A percentile compares a stretch with the other conserved stretches of the same genome.
These are phyloP conservation scores for Trichosporon faecale DNA, from an alignment of 1,284 basidiomycete genomes.

Conservation along the genomic window DNA sequence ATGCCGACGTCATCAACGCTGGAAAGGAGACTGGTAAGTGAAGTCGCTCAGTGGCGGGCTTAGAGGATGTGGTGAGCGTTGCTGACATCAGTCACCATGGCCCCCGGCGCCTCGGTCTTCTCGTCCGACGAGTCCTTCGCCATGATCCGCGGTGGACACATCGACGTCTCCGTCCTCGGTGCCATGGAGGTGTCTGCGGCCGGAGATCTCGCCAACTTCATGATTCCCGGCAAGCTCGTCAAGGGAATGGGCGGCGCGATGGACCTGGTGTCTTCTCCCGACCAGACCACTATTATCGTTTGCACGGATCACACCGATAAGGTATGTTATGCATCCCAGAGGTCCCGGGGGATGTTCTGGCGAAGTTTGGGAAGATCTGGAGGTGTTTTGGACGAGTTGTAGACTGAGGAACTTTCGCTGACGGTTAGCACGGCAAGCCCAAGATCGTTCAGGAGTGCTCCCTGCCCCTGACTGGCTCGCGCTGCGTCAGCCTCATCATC, in stretches of 20 bases:
- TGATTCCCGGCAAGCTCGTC: slow-evolving; percentile 90
- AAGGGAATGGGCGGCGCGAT: slow-evolving; percentile 94
- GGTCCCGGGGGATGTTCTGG: too few species aligned
- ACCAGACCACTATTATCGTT: slow-evolving; percentile 62
- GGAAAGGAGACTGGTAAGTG: slow-evolving; percentile 75
- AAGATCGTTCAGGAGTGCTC: slow-evolving; percentile 82
- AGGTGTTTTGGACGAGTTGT: neutral
- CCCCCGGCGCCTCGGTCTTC: slow-evolving; percentile 88
- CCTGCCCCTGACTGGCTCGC: slow-evolving; percentile 81
- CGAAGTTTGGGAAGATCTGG: neutral
- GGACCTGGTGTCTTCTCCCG: slow-evolving; percentile 91
- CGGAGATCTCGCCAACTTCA: slow-evolving; percentile 92
- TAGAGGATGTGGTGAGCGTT: too few species aligned
- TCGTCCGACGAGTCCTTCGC: slow-evolving; percentile 64
- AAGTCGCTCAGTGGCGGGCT: too few species aligned
- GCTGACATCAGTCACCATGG: slow-evolving; percentile 61
- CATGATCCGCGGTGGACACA: slow-evolving; percentile 94
- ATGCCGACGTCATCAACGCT: slow-evolving; percentile 91
- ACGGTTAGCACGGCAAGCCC: slow-evolving; percentile 82
- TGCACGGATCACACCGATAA: slow-evolving; percentile 24
- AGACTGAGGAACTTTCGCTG: neutral
- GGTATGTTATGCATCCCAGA: too few species aligned
- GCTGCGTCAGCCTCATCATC: slow-evolving; percentile 82
- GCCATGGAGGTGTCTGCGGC: slow-evolving; percentile 86
- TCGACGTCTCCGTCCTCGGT: slow-evolving; percentile 85